These are phyloP conservation scores for Cadophora sp. DNA, from an alignment of 2,329 filamentous ascomycete species.

Conservation along the genomic window DNA sequence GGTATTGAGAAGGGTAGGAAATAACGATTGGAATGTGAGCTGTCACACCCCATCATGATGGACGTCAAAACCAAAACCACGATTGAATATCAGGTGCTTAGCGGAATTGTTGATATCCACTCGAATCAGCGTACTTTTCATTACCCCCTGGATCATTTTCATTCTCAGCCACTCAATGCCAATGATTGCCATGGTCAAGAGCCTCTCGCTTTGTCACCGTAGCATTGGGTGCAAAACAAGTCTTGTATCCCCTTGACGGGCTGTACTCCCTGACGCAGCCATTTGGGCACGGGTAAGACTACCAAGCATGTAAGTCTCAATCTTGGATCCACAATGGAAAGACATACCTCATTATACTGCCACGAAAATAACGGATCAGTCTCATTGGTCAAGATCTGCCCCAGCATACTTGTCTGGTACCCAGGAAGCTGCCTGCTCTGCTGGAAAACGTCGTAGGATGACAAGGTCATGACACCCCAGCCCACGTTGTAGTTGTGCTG, in stretches of 20 bases:
- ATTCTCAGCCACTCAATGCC: background rate
- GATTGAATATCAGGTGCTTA: background rate
- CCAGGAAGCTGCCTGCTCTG: slow-evolving; percentile 27
- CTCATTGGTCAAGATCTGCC: slow-evolving; percentile 51
- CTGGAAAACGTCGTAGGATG: slow-evolving; percentile 28
- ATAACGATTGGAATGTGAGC: background rate
- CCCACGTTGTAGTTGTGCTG: slow-evolving; percentile 26
- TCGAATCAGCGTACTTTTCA: background rate
- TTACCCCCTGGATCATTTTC: background rate
- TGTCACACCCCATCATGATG: no score
- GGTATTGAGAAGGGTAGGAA: slow-evolving; percentile 6
- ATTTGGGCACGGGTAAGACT: slow-evolving; percentile 27
- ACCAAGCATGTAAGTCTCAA: background rate
- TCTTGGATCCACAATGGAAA: background rate
- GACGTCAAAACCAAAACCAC: no score
- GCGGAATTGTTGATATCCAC: background rate
- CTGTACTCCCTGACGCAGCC: slow-evolving; percentile 25
- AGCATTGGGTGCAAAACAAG: slow-evolving; percentile 22
- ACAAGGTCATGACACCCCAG: slow-evolving; percentile 27
- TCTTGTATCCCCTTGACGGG: slow-evolving; percentile 21
- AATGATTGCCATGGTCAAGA: background rate
- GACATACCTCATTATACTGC: slow-evolving; percentile 51
- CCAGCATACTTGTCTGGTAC: slow-evolving; percentile 25
- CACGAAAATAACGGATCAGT: slow-evolving; percentile 59
- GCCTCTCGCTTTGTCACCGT: slow-evolving; percentile 18